phyloP scores from a whole-genome alignment of 1,284 basidiomycete species.

The Leccinum angustisporum region DNA sequence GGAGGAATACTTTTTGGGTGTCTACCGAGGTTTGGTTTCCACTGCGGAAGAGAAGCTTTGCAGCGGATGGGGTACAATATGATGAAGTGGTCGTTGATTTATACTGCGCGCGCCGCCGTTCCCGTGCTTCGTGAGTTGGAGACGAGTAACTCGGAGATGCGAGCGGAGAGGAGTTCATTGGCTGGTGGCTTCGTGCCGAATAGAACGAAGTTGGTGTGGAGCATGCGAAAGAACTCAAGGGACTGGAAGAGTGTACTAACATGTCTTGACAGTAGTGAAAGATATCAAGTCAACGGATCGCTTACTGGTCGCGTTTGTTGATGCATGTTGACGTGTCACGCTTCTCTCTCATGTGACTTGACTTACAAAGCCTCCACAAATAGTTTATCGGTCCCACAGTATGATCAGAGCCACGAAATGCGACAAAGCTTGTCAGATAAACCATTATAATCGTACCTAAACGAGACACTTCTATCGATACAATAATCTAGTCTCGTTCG shows the following conservation, averaged over 20 bases:
- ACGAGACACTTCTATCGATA: conserved; percentile 4
- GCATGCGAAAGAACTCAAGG: neutral
- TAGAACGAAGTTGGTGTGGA: conserved; percentile 11
- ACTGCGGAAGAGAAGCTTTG: conserved; percentile 20
- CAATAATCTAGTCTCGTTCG: conserved; percentile 1
- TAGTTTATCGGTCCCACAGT: too few species aligned
- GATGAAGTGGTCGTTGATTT: conserved; percentile 34
- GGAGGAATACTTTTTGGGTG: conserved; percentile 49
- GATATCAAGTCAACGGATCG: neutral
- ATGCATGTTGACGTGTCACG: conserved; percentile 27
- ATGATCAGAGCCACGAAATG: neutral
- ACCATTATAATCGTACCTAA: conserved; percentile 4
- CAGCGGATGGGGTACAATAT: conserved; percentile 8
- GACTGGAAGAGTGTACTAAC: neutral
- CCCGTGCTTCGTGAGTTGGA: conserved; percentile 40
- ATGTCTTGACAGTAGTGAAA: neutral
- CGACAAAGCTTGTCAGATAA: neutral
- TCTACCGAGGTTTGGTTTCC: conserved; percentile 30
- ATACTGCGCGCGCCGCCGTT: conserved; percentile 48
- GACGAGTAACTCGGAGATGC: conserved; percentile 38
- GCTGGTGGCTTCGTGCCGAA: conserved; percentile 34
- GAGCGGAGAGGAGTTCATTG: conserved; percentile 50
- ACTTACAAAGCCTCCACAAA: neutral
- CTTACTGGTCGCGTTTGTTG: conserved; percentile 22
- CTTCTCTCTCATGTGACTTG: conserved; percentile 17